Percentiles rank a stretch among this genome's conserved stretches.
Evolutionary conservation across 768 basidiomycete genomes (phyloP).

Genomic region (Daedalea quercina): DNA sequence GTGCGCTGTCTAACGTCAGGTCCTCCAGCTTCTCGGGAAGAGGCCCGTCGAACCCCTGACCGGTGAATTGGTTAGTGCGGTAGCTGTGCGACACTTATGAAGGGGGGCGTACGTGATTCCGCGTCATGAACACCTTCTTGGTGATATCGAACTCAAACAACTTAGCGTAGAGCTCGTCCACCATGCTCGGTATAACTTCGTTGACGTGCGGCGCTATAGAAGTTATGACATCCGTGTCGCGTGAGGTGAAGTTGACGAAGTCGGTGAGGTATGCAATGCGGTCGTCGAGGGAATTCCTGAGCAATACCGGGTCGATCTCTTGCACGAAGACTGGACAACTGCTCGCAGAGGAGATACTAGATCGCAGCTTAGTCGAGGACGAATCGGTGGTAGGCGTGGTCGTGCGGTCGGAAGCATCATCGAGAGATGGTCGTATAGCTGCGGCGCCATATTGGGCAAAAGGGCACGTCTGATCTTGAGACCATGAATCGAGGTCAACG

Average conservation of each 20-base stretch:
- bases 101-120: constrained; percentile 23
- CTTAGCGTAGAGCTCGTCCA: constrained; percentile 41
- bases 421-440: background rate
- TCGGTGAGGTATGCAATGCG: constrained; percentile 38
- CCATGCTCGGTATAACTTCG: constrained; percentile 35
- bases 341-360: background rate
- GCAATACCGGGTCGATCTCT: constrained; percentile 20
- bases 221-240: constrained; percentile 35
- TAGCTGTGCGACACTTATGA: background rate
- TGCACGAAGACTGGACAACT: constrained; percentile 17
- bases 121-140: constrained; percentile 28
- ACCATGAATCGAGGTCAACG: background rate
- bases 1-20: constrained; percentile 35
- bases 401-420: constrained; percentile 5
- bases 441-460: constrained; percentile 4
- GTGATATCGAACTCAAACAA: constrained; percentile 41
- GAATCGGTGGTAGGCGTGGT: background rate
- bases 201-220: constrained; percentile 35
- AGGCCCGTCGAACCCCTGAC: constrained; percentile 34
- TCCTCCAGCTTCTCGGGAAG: constrained; percentile 33
- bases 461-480: constrained; percentile 8
- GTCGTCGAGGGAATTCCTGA: constrained; percentile 28
- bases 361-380: background rate
- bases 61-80: background rate
- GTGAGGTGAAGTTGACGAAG: constrained; percentile 36